These are phyloP conservation scores for Leccinum pellstonianum DNA, from an alignment of 768 basidiomycete genomes.

Conservation along the genomic window DNA sequence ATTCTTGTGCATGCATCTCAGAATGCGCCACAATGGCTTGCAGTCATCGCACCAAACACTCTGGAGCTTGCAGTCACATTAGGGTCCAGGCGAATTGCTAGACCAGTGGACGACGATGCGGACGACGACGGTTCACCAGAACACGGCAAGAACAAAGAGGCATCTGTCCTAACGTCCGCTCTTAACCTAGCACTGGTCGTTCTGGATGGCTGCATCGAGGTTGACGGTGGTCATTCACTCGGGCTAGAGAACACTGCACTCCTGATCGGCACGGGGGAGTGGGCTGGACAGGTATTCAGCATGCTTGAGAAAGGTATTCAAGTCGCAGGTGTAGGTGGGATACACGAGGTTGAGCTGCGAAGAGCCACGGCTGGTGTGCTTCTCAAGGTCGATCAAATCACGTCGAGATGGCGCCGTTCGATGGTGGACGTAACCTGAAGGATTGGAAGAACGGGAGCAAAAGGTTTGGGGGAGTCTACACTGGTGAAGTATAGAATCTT, in stretches of 20 bases:
- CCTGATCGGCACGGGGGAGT: constrained; percentile 72
- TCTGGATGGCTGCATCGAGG: constrained; percentile 69
- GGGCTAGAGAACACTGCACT: constrained; percentile 74
- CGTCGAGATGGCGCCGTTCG: constrained; percentile 63
- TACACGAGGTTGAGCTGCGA: constrained; percentile 57
- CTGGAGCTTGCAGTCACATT: constrained; percentile 82
- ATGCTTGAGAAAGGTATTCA: constrained; percentile 62
- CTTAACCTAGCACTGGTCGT: constrained; percentile 77
- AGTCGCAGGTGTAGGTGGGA: constrained; percentile 63
- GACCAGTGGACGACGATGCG: constrained; percentile 34
- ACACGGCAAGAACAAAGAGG: constrained; percentile 49
- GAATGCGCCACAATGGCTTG: constrained; percentile 78
- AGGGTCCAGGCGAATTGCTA: constrained; percentile 63
- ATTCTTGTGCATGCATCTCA: constrained; percentile 82
- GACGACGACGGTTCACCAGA: constrained; percentile 21
- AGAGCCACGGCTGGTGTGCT: constrained; percentile 78
- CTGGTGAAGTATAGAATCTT: no score
- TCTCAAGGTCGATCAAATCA: constrained; percentile 73
- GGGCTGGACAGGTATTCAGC: constrained; percentile 70
- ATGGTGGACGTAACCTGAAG: constrained; percentile 46
- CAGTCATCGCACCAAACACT: constrained; percentile 76
- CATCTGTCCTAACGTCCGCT: constrained; percentile 68
- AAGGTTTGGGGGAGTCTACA: no score
- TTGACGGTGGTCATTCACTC: constrained; percentile 75
- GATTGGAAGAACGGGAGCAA: background rate